These are phyloP conservation scores for Fusarium armeniacum DNA, from an alignment of 2,329 filamentous ascomycete genomes.

Conservation along the genomic window DNA sequence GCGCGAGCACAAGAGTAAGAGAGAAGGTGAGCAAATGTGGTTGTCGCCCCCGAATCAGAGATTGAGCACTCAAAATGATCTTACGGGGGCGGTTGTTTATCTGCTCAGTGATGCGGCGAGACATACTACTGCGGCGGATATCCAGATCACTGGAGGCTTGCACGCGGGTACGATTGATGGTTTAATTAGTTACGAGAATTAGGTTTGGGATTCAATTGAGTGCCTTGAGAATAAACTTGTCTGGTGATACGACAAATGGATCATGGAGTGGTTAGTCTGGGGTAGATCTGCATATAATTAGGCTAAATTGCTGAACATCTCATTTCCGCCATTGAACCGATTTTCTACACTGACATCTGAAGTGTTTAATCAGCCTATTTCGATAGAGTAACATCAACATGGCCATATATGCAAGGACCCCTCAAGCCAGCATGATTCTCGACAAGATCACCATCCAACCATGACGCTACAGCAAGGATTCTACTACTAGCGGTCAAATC, in stretches of 20 bases:
- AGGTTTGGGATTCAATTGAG: not conserved
- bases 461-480: constrained; percentile 9
- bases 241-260: not conserved
- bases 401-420: constrained; percentile 1
- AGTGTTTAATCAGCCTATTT: constrained; percentile 23
- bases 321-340: not conserved
- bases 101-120: constrained; percentile 60
- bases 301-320: constrained; percentile 6
- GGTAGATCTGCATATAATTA: constrained; percentile 9
- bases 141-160: constrained; percentile 61
- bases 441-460: constrained; percentile 19
- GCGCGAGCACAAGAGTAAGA: constrained; percentile 51
- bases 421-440: constrained; percentile 11
- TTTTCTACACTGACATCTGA: not conserved
- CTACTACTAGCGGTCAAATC: constrained; percentile 21
- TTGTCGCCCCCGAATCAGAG: constrained; percentile 57
- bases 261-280: not conserved
- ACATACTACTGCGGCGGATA: constrained; percentile 61
- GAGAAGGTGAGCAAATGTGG: constrained; percentile 56
- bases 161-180: constrained; percentile 57
- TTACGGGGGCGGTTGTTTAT: constrained; percentile 60
- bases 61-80: constrained; percentile 59
- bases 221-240: not conserved
- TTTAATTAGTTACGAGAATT: constrained; percentile 52
- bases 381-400: not conserved